phyloP scores from a whole-genome alignment of 2,329 filamentous ascomycete genomes.

The Alternaria solani region DNA sequence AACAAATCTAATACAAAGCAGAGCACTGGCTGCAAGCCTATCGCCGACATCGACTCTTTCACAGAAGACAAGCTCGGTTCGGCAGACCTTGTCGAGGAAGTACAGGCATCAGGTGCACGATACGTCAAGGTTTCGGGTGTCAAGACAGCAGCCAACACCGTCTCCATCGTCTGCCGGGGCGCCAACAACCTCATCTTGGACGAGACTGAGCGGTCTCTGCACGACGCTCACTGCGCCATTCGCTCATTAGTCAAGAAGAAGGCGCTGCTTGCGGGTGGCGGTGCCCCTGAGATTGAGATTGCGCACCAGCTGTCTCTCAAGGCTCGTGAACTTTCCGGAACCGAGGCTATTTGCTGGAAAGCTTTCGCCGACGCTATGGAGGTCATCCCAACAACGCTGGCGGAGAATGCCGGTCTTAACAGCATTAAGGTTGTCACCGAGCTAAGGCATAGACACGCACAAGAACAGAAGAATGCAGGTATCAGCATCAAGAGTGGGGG shows the following conservation, averaged over 20 bases:
- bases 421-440: constrained; percentile 99
- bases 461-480: constrained; percentile 93
- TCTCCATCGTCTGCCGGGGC: constrained; percentile 92
- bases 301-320: constrained; percentile 84
- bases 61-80: constrained; percentile 97
- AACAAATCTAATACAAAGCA: constrained; percentile 12
- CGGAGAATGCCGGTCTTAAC: constrained; percentile 97
- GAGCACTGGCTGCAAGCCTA: constrained; percentile 97
- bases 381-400: constrained; percentile 93
- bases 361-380: constrained; percentile 98
- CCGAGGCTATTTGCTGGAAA: constrained; percentile 98
- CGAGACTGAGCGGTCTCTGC: constrained; percentile 94
- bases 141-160: constrained; percentile 81
- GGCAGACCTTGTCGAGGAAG: constrained; percentile 93
- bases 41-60: constrained; percentile 98
- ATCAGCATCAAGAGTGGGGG: constrained; percentile 98
- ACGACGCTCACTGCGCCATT: constrained; percentile 97
- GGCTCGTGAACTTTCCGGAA: constrained; percentile 83
- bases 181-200: constrained; percentile 95
- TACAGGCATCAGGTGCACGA: constrained; percentile 83
- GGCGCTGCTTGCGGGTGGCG: constrained; percentile 95
- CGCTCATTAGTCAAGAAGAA: constrained; percentile 99
- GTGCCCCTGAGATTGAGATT: constrained; percentile 96
- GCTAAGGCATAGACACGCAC: constrained; percentile 89
- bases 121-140: constrained; percentile 96